Evolutionary conservation across 331 rosid species (phyloP), one percentile per base, ranked within the genome.

Genomic region (Pyracantha coccinea): DNA sequence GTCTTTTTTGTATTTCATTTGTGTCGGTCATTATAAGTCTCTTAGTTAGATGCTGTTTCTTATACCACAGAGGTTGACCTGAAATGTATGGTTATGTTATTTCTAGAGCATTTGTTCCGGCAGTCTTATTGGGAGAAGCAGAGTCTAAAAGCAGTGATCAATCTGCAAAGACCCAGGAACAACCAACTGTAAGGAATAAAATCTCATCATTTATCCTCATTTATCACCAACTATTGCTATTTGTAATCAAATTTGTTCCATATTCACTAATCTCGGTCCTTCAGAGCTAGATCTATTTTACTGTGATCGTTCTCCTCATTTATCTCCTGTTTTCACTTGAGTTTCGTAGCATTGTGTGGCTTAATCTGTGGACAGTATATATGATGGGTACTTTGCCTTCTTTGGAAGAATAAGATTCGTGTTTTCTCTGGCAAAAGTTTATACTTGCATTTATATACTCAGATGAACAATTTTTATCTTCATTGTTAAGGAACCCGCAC

Each of bases 51-150:
- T 71, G 75, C 31, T 20, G 52, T 38, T 73, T 45, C 44, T 38
- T 31, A n/a, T 25, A 25, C 58, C 28, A 11, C 4, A 31, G 47
- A 28, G 27, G 23, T 60, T 54, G 28, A 59, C 32, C 68, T 32
- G 29, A 67, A 21, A 15, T 75, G 23, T 50, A 50, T 63, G 19
- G 35, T 4, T 28, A 20, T 84, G 23, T 70, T 80, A 69, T 78
- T 82, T 57, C 71, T 82, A 95, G 99, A 83, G 99, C 97, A 69
- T 95, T 95, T 83, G 99, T 95, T 87, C 99, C 99, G 21, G 97
- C 99, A 20, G 99, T 95, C 73, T 82, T 95, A 80, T 80, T 95
- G 90, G 99, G 99, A 76, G 99, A 95, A 84, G 82, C 88, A 0
- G 99, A 95, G 73, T 35, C 44, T 35, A 95, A 92, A 85, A 68